Evolutionary conservation across 1,139 yeast species (phyloP), one percentile per base, ranked within the genome.

Genomic region (Pichia sp.): DNA sequence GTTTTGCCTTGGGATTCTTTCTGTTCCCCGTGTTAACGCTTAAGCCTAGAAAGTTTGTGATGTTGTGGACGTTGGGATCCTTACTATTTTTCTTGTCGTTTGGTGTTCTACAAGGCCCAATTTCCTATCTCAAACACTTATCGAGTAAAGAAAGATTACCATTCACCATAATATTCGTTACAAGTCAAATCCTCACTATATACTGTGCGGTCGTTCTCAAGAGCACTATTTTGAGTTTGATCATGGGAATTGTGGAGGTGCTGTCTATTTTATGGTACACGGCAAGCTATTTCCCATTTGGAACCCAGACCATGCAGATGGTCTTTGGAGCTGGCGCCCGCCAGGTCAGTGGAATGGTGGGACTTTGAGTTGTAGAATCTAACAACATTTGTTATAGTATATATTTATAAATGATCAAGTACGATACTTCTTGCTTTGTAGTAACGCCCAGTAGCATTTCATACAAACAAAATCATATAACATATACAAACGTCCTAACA

Each of bases 251-350:
- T 5, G 70, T 87, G 23, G 97, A 93, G 68, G 73, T 90, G 19
- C 70, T 93, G 56, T 95, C 98, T 1, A 91, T 95, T 10, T 63
- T 88, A 16, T 93, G 95, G 75, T 93, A 93, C 66, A 84, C 93
- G 0, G 76, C 93, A 40, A 87, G 96, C 64, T 93, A 93, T 68
- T 93, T 93, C 75, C 99, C 99, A 30, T 87, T 90, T 72, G 98
- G 98, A 10, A 89, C 96, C 0, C 87, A 87, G 60, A 87, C 96
- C 1, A 54, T 54, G 55, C 83, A 90, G 50, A 84, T 89, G 81
- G 83, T 93, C 44, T 81, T 95, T 13, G 78, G 91, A 55, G 79
- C 87, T 55, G 82, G 95, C 7, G 76, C 88, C 26, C 86, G 95
- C 48, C 93, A 88, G 64, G 79, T 85, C 25, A 80, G 84, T n/a